Percentiles rank a stretch among this genome's conserved stretches.
phyloP scores from a whole-genome alignment of 2,329 filamentous ascomycete genomes.

The Aspergillus uvarum region DNA sequence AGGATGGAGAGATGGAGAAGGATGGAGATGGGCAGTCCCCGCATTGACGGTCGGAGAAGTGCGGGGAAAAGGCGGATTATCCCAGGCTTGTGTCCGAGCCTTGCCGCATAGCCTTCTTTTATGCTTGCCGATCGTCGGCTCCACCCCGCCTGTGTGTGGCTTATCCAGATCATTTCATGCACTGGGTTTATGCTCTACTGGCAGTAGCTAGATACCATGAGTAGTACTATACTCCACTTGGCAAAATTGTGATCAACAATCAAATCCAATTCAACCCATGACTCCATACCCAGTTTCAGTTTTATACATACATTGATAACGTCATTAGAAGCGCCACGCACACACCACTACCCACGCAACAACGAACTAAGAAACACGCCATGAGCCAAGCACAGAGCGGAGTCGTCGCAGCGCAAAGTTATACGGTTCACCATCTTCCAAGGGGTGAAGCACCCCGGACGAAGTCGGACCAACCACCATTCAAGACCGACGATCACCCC shows the following conservation, averaged over 20 bases:
- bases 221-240: too few species aligned
- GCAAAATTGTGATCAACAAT: too few species aligned
- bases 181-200: background rate
- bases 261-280: background rate
- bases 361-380: background rate
- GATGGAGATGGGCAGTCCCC: background rate
- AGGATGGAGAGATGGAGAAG: background rate
- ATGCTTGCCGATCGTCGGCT: background rate
- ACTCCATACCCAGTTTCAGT: background rate
- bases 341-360: background rate
- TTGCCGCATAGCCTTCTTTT: background rate
- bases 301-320: background rate
- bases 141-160: background rate
- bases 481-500: slow-evolving; percentile 41
- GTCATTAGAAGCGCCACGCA: background rate
- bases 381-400: background rate
- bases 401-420: background rate
- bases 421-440: background rate
- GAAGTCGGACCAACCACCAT: background rate
- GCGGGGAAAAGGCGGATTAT: background rate
- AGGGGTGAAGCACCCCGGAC: background rate
- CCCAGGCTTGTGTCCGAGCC: background rate
- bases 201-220: too few species aligned
- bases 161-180: background rate
- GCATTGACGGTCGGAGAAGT: background rate